A percentile compares a stretch with the other conserved stretches of the same genome.
Evolutionary conservation across 1,284 basidiomycete species (phyloP).

Genomic region (Pholiota adiposa): DNA sequence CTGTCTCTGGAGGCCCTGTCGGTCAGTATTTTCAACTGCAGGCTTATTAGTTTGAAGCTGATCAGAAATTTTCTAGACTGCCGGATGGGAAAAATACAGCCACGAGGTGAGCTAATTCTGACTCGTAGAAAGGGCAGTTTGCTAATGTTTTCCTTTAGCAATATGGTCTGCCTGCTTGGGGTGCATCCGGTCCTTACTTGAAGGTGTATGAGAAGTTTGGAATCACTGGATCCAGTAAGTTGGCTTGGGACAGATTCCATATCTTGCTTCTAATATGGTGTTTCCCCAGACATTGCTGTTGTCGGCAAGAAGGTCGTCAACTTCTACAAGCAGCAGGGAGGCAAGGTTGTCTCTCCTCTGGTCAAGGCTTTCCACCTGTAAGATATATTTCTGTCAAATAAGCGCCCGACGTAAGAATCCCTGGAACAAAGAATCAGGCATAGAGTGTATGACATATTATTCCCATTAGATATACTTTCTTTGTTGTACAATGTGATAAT

Average conservation of each 20-base stretch:
- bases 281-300: slow-evolving; percentile 67
- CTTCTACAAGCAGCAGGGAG: slow-evolving; percentile 86
- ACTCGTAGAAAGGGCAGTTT: not conserved
- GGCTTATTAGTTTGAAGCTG: slow-evolving; percentile 6
- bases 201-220: slow-evolving; percentile 92
- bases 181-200: slow-evolving; percentile 88
- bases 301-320: slow-evolving; percentile 86
- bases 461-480: not conserved
- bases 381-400: slow-evolving; percentile 4
- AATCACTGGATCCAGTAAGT: slow-evolving; percentile 78
- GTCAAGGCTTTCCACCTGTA: slow-evolving; percentile 64
- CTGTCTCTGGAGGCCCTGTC: slow-evolving; percentile 88
- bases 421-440: not conserved
- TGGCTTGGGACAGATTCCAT: not conserved
- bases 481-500: not conserved
- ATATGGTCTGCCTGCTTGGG: slow-evolving; percentile 82
- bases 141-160: slow-evolving; percentile 47
- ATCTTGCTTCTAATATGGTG: slow-evolving; percentile 10
- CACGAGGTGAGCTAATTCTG: slow-evolving; percentile 62
- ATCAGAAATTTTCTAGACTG: slow-evolving; percentile 47
- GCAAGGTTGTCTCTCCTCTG: slow-evolving; percentile 78
- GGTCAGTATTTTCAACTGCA: slow-evolving; percentile 37
- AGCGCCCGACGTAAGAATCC: not conserved
- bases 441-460: slow-evolving; percentile 11
- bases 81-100: slow-evolving; percentile 86